phyloP scores from a whole-genome alignment of 352 stramenopile species.

The Phytophthora hibernalis region DNA sequence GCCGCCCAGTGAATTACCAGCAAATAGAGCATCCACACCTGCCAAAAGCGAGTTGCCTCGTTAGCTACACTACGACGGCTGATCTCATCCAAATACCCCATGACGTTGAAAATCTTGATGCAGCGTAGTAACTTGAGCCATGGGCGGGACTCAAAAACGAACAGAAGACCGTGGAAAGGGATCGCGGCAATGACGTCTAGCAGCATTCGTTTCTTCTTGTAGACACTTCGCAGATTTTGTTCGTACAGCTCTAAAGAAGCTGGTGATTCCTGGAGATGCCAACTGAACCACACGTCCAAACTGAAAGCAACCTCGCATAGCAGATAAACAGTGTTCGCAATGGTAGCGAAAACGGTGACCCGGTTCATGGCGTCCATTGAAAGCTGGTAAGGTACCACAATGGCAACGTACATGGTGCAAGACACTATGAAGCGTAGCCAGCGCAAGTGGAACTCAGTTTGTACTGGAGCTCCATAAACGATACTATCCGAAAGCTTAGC shows the following conservation, averaged over 20 bases:
- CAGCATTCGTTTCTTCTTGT: slow-evolving; percentile 52
- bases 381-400: slow-evolving; percentile 63
- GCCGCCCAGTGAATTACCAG: slow-evolving; percentile 67
- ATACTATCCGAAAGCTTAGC: slow-evolving; percentile 32
- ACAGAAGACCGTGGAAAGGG: slow-evolving; percentile 50
- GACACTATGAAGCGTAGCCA: slow-evolving; percentile 48
- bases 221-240: slow-evolving; percentile 40
- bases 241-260: slow-evolving; percentile 65
- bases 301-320: slow-evolving; percentile 56
- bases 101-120: slow-evolving; percentile 59
- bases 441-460: slow-evolving; percentile 48
- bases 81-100: slow-evolving; percentile 61
- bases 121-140: slow-evolving; percentile 52
- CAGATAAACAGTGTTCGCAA: slow-evolving; percentile 29
- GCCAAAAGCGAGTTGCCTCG: slow-evolving; percentile 60
- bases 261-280: slow-evolving; percentile 39
- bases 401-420: slow-evolving; percentile 49
- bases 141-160: slow-evolving; percentile 32
- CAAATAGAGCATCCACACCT: slow-evolving; percentile 64
- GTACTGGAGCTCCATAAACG: slow-evolving; percentile 33
- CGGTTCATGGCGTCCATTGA: slow-evolving; percentile 46
- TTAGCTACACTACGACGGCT: slow-evolving; percentile 61
- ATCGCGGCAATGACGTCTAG: slow-evolving; percentile 50
- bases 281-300: slow-evolving; percentile 62
- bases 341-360: slow-evolving; percentile 4